Base-by-base conservation (phyloP, 139 green algal species). In the Haematococcus lacustris region DNA sequence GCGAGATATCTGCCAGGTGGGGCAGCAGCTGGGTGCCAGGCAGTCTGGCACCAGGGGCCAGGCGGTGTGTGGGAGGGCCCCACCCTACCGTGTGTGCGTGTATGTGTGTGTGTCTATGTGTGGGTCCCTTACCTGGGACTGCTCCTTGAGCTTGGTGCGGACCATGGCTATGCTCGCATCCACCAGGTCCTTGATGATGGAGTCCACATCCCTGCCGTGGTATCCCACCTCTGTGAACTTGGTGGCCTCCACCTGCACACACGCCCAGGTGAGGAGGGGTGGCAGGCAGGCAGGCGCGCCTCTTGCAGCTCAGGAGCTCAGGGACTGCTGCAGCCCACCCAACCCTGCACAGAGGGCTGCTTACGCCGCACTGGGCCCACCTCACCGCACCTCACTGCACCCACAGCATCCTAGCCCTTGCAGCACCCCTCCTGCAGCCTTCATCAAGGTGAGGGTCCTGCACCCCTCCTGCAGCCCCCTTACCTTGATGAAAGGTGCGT, bases 191-290 rank as follows among this genome's bases (percentile, higher is more conserved):
- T 85, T 83, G 50, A 98, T 94, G 76, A 98, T 98, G 70, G 92
- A 82, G 77, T 98, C 94, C 37, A 98, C 94, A 75, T 98, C 94
- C 0, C 92, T 78, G 0, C 94, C 94, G 76, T 98, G 93, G 85
- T 96, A 98, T 0, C 94, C 94, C 23, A 98, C 91, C 81, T 98
- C 94, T 9, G 94, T 98, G 82, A 97, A 98, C 86, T 98, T 98
- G 32, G 94, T 97, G 26, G 94, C 94, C 78, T 98, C 94, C 13
- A 97, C 88, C 88, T 90, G 80, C 37, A 57, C 62, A n/a, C n/a
- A n/a, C n/a, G n/a, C n/a, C n/a, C n/a, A n/a, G n/a, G n/a, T n/a
- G n/a, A n/a, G n/a, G n/a, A n/a, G n/a, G n/a, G n/a, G n/a, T n/a
- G n/a, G n/a, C n/a, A n/a, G n/a, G n/a, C n/a, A n/a, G n/a, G n/a